phyloP scores from a whole-genome alignment of 2,329 filamentous ascomycete genomes.

The Epichloe gansuensis region DNA sequence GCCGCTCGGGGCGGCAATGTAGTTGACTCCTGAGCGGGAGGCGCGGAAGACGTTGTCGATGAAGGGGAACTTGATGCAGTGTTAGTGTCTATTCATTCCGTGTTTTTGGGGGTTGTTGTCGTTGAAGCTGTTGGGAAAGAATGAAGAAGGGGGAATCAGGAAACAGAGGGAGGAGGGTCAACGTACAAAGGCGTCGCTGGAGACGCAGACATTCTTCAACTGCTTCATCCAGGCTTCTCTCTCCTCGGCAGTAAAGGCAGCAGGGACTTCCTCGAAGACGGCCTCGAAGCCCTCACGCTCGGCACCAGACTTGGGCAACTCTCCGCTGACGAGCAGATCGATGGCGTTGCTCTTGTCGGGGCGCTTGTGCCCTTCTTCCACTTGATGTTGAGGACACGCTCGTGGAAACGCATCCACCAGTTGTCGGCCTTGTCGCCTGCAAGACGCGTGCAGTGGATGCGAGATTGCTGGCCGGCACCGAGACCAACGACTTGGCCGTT shows the following conservation, averaged over 20 bases:
- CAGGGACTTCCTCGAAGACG: conserved; percentile 80
- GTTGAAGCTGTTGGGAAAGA: neutral
- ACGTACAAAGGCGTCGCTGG: conserved; percentile 89
- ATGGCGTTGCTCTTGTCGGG: conserved; percentile 98
- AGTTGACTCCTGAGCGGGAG: conserved; percentile 80
- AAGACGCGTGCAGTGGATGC: conserved; percentile 95
- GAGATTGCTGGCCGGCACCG: conserved; percentile 90
- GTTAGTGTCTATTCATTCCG: neutral
- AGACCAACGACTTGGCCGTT: conserved; percentile 91
- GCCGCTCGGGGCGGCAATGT: conserved; percentile 84
- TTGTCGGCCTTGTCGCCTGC: conserved; percentile 98
- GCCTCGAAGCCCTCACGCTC: conserved; percentile 81
- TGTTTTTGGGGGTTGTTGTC: too few species aligned
- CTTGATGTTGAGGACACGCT: conserved; percentile 73
- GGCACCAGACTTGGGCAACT: conserved; percentile 70
- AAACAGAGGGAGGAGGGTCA: neutral
- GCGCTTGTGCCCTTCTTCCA: conserved; percentile 98
- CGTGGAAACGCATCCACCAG: conserved; percentile 99
- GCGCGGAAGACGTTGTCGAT: conserved; percentile 95
- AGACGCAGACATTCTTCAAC: conserved; percentile 71
- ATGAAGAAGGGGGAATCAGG: neutral
- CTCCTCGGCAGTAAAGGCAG: conserved; percentile 73
- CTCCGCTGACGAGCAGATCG: conserved; percentile 82
- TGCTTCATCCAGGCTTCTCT: conserved; percentile 75
- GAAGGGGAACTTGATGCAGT: conserved; percentile 68